A percentile compares a stretch with the other conserved stretches of the same genome.
These are phyloP conservation scores for Albifimbria verrucaria DNA, from an alignment of 2,329 filamentous ascomycete genomes.

Conservation along the genomic window DNA sequence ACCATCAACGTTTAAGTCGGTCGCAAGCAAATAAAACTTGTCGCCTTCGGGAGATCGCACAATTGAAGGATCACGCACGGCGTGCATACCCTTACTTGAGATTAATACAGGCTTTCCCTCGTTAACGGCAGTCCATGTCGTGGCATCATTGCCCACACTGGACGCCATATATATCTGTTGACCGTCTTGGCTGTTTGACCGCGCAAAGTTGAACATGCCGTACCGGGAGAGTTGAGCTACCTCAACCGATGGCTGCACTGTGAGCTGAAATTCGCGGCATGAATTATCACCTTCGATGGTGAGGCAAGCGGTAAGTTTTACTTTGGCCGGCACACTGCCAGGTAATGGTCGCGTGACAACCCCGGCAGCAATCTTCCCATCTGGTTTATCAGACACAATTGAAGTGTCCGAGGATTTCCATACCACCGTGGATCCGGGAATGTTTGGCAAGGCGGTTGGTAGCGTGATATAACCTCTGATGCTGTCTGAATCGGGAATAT, in stretches of 20 bases:
- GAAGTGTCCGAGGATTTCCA: background rate
- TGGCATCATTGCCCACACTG: conserved; percentile 46
- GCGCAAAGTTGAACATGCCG: background rate
- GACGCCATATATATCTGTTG: conserved; percentile 46
- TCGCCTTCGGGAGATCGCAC: conserved; percentile 43
- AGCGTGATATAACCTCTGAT: background rate
- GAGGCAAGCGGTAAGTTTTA: background rate
- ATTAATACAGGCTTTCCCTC: conserved; percentile 38
- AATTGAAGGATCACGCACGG: conserved; percentile 48
- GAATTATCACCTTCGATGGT: background rate
- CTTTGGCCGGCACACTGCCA: background rate
- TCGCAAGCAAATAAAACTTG: conserved; percentile 45
- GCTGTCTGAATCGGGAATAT: background rate
- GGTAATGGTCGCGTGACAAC: background rate
- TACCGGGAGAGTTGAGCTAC: background rate
- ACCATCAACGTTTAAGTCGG: conserved; percentile 29
- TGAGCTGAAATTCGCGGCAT: background rate
- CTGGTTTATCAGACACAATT: background rate
- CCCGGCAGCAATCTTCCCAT: background rate
- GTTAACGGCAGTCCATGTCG: conserved; percentile 45
- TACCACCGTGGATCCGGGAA: background rate
- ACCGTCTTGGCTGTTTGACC: background rate
- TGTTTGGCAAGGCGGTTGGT: background rate
- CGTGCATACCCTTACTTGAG: conserved; percentile 40
- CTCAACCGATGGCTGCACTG: background rate